Base-by-base conservation (phyloP, 2,329 filamentous ascomycete species). In the Botrytis deweyae region DNA sequence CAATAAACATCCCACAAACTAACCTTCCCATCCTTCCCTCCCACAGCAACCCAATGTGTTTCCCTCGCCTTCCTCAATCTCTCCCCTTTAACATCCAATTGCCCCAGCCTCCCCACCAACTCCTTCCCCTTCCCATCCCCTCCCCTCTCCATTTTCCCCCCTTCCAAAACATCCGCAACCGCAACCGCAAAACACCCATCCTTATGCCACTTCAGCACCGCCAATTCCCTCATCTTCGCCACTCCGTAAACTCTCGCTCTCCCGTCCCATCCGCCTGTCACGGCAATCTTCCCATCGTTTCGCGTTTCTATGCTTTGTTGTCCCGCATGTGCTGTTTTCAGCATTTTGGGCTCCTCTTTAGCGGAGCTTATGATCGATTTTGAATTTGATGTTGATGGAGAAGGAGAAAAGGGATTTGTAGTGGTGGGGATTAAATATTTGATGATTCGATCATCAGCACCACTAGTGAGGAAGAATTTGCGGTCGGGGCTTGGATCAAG, bases 151-250 rank as follows among this genome's bases (percentile, higher is more conserved):
- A 65, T 4, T 9, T 46, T n/a, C 9, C 4, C 49, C 36, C 36
- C 25, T 1, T 25, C 36, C 10, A 68, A 42, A 58, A 68, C 77
- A 38, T 83, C 79, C 1, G 88, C 91, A 84, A 98, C 97, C 0
- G 89, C 91, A 29, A 93, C 87, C 5, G 93, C 89, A 83, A 95
- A 98, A 76, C 93, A 95, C 0, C 95, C 95, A 46, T 93, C 91
- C 78, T 92, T 90, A 82, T 98, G 96, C 95, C 95, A 98, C 82
- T 97, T 97, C 76, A 98, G 84, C 72, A 98, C 94, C 0, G 95
- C 96, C 18, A 98, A 83, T 82, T 98, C 95, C 79, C 91, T 93
- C 86, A 98, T 87, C 0, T 90, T 92, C 82, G 92, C 94, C 65
- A 87, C 84, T 4, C 92, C 92, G 82, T 98, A 99, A 1, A 98